These are phyloP conservation scores for Phialocephala sp. DNA, from an alignment of 2,329 filamentous ascomycete genomes.

Conservation along the genomic window DNA sequence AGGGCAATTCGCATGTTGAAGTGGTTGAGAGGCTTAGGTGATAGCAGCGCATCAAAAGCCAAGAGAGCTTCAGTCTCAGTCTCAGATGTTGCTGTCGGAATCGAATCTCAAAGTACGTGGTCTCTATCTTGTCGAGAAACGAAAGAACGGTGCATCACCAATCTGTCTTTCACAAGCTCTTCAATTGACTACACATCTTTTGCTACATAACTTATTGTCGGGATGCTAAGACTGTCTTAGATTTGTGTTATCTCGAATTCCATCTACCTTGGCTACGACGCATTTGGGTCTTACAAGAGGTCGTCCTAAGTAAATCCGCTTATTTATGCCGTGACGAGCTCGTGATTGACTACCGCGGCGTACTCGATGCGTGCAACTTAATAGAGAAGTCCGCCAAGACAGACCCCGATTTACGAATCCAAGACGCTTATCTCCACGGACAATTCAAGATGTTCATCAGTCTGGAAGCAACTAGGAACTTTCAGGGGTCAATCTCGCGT, in stretches of 20 bases:
- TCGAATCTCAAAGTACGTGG: background rate
- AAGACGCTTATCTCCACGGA: background rate
- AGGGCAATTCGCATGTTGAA: no score
- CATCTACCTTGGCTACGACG: constrained; percentile 3
- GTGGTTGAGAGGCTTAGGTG: no score
- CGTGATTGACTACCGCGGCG: background rate
- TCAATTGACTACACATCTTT: background rate
- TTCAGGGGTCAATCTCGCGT: background rate
- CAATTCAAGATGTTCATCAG: background rate
- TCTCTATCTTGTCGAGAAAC: background rate
- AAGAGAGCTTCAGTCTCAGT: background rate
- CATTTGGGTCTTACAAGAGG: constrained; percentile 12
- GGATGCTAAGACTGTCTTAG: background rate
- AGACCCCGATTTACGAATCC: background rate
- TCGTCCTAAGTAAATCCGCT: background rate
- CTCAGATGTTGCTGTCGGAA: background rate
- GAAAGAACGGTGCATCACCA: background rate
- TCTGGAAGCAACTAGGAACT: background rate
- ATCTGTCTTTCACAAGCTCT: background rate
- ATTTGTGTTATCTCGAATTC: background rate
- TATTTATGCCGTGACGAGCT: background rate
- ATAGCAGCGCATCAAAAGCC: no score
- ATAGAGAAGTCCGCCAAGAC: background rate
- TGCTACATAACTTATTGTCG: background rate
- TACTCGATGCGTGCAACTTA: background rate